A percentile compares a stretch with the other conserved stretches of the same genome.
Evolutionary conservation across 2,329 filamentous ascomycete species (phyloP).

Genomic region (Xylaria sp.): DNA sequence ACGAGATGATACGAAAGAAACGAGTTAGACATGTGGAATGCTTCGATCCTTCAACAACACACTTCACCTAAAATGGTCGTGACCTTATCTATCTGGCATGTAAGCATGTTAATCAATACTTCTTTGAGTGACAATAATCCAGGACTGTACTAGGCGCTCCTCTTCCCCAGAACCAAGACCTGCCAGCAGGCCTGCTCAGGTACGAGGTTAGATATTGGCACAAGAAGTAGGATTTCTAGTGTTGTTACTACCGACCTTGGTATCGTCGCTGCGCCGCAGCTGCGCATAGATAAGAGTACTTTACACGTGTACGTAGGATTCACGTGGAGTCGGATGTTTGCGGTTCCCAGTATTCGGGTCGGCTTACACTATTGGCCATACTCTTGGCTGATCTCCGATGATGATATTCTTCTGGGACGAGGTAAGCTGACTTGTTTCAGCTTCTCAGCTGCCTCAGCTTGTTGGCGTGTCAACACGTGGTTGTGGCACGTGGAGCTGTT

Average conservation of each 20-base stretch:
- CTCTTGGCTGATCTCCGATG: conserved; percentile 18
- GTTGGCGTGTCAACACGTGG: conserved; percentile 27
- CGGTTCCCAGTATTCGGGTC: conserved; percentile 28
- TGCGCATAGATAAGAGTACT: conserved; percentile 9
- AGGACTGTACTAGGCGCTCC: background rate
- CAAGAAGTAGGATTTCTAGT: conserved; percentile 5
- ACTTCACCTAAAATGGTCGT: background rate
- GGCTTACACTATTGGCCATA: conserved; percentile 4
- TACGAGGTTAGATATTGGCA: background rate
- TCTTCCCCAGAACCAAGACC: background rate
- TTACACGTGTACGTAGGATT: conserved; percentile 9
- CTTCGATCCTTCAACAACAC: conserved; percentile 15
- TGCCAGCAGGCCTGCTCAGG: background rate
- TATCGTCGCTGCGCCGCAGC: conserved; percentile 11
- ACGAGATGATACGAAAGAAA: conserved; percentile 2
- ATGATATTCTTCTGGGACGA: background rate
- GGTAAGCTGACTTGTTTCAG: conserved; percentile 36
- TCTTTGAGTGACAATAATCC: background rate
- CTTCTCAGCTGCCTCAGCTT: conserved; percentile 11
- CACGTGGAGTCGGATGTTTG: conserved; percentile 1
- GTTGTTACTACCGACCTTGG: background rate
- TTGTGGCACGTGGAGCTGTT: conserved; percentile 19
- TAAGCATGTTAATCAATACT: background rate
- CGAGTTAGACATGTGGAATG: background rate
- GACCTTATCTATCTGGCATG: background rate